Conservation (phyloP, 2,329 filamentous ascomycete genomes). For the Curvularia eragrostidis region DNA sequence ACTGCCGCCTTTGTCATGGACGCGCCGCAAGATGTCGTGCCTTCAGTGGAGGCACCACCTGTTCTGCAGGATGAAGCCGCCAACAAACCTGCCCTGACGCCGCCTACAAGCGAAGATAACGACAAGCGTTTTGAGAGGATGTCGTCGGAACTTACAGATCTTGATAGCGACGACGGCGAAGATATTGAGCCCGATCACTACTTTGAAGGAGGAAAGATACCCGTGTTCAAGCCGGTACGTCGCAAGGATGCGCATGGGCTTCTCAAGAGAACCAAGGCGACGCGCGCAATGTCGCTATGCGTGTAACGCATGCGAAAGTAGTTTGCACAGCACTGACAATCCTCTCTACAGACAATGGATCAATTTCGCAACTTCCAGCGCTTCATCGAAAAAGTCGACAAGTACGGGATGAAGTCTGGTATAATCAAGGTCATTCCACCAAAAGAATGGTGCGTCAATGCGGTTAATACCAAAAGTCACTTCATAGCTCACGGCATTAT, state of each 20-base stretch:
- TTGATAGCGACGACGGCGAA: slow-evolving; percentile 61
- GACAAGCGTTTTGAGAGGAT: slow-evolving; percentile 54
- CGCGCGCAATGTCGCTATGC: slow-evolving; percentile 10
- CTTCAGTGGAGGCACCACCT: slow-evolving; percentile 43
- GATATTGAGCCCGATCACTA: slow-evolving; percentile 86
- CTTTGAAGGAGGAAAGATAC: slow-evolving; percentile 81
- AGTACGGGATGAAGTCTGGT: slow-evolving; percentile 95
- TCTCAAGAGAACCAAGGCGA: background rate
- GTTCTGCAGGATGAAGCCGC: slow-evolving; percentile 35
- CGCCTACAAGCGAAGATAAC: slow-evolving; percentile 61
- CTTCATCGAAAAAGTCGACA: slow-evolving; percentile 89
- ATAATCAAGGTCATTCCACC: slow-evolving; percentile 97
- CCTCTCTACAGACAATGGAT: slow-evolving; percentile 71
- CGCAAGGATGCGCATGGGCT: slow-evolving; percentile 11
- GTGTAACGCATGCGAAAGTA: slow-evolving; percentile 1
- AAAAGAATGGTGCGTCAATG: slow-evolving; percentile 77
- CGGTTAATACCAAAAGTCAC: slow-evolving; percentile 6
- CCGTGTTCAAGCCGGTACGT: slow-evolving; percentile 86
- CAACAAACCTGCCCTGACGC: slow-evolving; percentile 55
- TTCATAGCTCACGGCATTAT: slow-evolving; percentile 20
- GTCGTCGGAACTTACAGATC: slow-evolving; percentile 57
- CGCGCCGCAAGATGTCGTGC: slow-evolving; percentile 36
- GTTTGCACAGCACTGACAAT: slow-evolving; percentile 26
- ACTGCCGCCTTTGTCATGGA: slow-evolving; percentile 35
- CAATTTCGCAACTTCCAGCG: slow-evolving; percentile 94